Base-by-base conservation (phyloP, 306 rosid species). In the Fagus sylvatica region DNA sequence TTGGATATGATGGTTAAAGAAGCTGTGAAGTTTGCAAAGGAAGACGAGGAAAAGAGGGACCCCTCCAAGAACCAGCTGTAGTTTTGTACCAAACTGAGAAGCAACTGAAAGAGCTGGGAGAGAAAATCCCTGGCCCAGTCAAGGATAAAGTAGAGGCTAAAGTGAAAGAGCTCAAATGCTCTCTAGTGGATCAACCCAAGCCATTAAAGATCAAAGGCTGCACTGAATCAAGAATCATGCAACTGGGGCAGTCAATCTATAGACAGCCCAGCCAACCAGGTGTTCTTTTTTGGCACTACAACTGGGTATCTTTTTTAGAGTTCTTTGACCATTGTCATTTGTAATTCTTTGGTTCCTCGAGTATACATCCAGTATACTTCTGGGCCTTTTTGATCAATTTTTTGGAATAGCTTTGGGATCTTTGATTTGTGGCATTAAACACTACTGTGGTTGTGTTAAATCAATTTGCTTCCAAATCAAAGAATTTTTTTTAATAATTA, bases 211-310 rank as follows among this genome's bases (percentile, higher is more conserved):
- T 70, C 98, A 74, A 92, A 91, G 85, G 89, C 93, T 72, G 90
- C 93, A 78, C 93, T 95, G 7, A 95, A 95, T 59, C 98, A 95
- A 84, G 98, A 95, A 83, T 91, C 22, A 86, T 94, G 98, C 94
- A 94, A 80, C 83, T 94, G 55, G 96, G 97, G 13, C 96, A 94
- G 81, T 91, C 97, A 42, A 84, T 22, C 28, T 22, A 22, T 22
- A 22, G 28, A 0, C 28, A 22, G 28, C 28, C 28, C 28, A 22
- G 28, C 28, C 28, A 22, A 22, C 28, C 28, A 22, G 28, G 28
- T 22, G 28, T 22, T 22, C 28, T 22, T 22, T 22, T 22, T 0
- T 22, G 28, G 28, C 28, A 22, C 28, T 22, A 22, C 28, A 22
- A 22, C 28, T 22, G 0, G 28, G 28, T 22, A 22, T 22, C 28